Conservation (phyloP, 2,329 filamentous ascomycete species). For the Cladosporium sp. region DNA sequence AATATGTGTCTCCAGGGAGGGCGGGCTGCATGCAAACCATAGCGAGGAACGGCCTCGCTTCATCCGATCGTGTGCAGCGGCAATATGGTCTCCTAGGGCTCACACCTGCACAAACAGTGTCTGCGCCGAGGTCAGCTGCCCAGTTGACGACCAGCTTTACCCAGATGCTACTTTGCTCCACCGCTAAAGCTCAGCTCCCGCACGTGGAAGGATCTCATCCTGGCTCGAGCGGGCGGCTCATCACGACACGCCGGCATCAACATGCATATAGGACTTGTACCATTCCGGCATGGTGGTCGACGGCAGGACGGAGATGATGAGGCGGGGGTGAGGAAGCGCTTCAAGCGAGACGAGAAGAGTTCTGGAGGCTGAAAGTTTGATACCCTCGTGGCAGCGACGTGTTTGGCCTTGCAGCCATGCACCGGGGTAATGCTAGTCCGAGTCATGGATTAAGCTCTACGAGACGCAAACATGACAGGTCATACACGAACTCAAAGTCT, state of each 20-base stretch:
- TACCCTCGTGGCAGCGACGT: conserved; percentile 3
- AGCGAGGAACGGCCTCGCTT: neutral
- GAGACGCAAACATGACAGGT: neutral
- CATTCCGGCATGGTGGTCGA: conserved; percentile 3
- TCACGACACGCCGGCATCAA: conserved; percentile 6
- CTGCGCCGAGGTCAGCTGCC: conserved; percentile 11
- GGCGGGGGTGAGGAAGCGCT: conserved; percentile 11
- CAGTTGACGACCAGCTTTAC: conserved; percentile 8
- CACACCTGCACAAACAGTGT: neutral
- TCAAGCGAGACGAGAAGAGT: conserved; percentile 1
- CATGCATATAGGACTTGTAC: conserved; percentile 8
- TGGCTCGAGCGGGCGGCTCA: conserved; percentile 19
- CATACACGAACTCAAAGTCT: too few relatives aligned
- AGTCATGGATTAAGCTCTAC: neutral
- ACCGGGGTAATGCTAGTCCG: conserved; percentile 18
- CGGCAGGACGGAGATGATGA: conserved; percentile 10
- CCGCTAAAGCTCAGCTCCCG: conserved; percentile 5
- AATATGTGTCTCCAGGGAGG: neutral
- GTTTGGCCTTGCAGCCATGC: neutral
- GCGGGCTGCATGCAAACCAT: neutral
- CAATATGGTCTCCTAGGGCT: conserved; percentile 10
- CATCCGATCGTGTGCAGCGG: conserved; percentile 1
- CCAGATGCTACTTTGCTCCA: conserved; percentile 15
- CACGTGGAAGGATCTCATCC: conserved; percentile 2
- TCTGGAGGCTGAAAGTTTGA: neutral